These are phyloP conservation scores for Phialophora verrucosa DNA, from an alignment of 2,329 filamentous ascomycete genomes.

Conservation along the genomic window DNA sequence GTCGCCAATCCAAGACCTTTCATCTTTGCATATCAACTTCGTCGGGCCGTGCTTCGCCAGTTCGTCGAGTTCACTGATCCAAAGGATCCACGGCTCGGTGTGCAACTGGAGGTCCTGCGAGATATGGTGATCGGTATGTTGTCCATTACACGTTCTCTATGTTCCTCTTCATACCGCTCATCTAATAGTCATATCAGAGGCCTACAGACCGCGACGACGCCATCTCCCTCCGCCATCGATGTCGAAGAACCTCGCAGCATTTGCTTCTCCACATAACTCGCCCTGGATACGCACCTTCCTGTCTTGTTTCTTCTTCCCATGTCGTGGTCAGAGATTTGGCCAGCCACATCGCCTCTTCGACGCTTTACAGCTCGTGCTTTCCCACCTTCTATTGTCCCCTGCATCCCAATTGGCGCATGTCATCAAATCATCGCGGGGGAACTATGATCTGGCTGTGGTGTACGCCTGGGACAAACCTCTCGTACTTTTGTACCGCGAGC, in stretches of 20 bases:
- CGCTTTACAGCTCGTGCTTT: slow-evolving; percentile 43
- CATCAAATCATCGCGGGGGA: slow-evolving; percentile 29
- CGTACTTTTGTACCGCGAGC: slow-evolving; percentile 39
- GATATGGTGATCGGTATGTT: slow-evolving; percentile 39
- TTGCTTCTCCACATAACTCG: slow-evolving; percentile 31
- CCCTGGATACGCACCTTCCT: slow-evolving; percentile 36
- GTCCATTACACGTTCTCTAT: background rate
- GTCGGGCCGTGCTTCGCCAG: slow-evolving; percentile 44
- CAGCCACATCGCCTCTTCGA: slow-evolving; percentile 34
- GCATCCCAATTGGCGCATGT: slow-evolving; percentile 28
- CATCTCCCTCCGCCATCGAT: slow-evolving; percentile 25
- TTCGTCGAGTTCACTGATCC: slow-evolving; percentile 41
- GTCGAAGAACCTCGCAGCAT: slow-evolving; percentile 36
- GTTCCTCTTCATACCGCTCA: background rate
- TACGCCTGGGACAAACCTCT: slow-evolving; percentile 41
- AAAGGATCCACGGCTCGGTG: slow-evolving; percentile 42
- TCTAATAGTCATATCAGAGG: slow-evolving; percentile 24
- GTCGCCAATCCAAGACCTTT: slow-evolving; percentile 40
- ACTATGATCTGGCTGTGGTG: slow-evolving; percentile 37
- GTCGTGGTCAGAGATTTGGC: slow-evolving; percentile 22
- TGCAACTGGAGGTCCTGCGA: slow-evolving; percentile 41
- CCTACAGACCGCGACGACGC: slow-evolving; percentile 26
- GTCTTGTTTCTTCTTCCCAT: slow-evolving; percentile 30
- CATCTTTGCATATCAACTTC: slow-evolving; percentile 45
- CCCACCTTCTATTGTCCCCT: slow-evolving; percentile 42